Evolutionary conservation across 139 green algal genomes (phyloP).

Genomic region (Desmodesmus armatus): DNA sequence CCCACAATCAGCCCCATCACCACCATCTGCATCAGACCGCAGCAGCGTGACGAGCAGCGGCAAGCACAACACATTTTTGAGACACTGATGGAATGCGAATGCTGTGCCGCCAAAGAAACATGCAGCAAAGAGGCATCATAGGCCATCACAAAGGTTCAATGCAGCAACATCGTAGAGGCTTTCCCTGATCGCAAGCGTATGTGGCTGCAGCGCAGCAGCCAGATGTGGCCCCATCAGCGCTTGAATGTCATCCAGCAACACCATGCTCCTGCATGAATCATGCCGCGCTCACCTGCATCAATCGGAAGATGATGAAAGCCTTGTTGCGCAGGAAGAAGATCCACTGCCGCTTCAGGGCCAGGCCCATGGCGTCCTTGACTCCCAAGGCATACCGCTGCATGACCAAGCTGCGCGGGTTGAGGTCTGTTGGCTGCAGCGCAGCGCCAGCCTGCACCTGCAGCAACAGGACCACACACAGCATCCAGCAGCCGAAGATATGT

Average conservation of each 20-base stretch:
- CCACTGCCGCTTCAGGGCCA: slow-evolving; percentile 18
- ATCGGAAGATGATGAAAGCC: not conserved
- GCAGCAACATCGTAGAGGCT: too few species aligned
- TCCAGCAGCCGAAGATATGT: not conserved
- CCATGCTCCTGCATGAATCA: not conserved
- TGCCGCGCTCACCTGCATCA: not conserved
- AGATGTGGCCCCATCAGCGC: not conserved
- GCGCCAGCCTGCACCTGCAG: not conserved
- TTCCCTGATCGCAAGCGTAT: too few species aligned
- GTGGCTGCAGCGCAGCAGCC: too few species aligned
- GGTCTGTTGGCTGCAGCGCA: not conserved
- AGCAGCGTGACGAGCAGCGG: too few species aligned
- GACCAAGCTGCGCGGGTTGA: not conserved
- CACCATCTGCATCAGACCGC: slow-evolving; percentile 4
- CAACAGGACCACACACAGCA: not conserved
- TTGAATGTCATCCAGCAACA: too few species aligned
- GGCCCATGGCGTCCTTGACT: not conserved
- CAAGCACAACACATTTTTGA: too few species aligned
- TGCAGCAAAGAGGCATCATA: too few species aligned
- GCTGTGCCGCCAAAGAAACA: too few species aligned
- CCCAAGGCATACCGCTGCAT: not conserved
- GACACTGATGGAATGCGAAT: too few species aligned
- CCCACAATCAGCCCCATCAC: slow-evolving; percentile 27
- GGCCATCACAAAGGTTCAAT: too few species aligned
- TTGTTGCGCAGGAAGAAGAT: slow-evolving; percentile 22